Evolutionary conservation across 1,139 yeast species (phyloP), one percentile per base, ranked within the genome.

Genomic region (Taphrina wiesneri): DNA sequence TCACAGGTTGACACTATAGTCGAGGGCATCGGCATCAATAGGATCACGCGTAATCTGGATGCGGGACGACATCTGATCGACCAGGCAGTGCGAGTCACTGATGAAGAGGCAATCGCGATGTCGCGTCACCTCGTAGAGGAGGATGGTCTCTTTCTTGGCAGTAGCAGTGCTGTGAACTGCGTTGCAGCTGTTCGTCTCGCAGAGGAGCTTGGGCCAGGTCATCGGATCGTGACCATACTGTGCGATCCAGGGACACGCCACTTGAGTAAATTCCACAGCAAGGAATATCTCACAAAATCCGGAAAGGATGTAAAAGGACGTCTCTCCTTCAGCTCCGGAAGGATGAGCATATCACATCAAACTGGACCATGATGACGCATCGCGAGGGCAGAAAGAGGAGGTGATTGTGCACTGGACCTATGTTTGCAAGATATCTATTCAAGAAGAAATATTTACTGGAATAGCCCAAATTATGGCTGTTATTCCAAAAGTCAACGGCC

Each of bases 1-100:
- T 98, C 93, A 74, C 99, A 93, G 76, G 98, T 93, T 1, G 99
- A 93, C 75, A 93, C 98, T 0, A 76, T 92, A 1, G 87, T 93
- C 1, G 99, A 93, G 76, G 99, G 99, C 0, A 88, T 93, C 52
- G 99, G 99, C 0, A 78, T 93, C 67, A 93, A 90, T 73, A 79
- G 99, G 70, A 78, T 93, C 43, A 93, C 99, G 0, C 83, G 83
- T 73, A 93, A 93, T 75, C 89, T 93, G 74, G 78, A 80, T 61
- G 84, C 82, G 60, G 98, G 91, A 0, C 65, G 71, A 46, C 68
- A 67, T 9, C 81, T 77, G 69, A 86, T 93, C 17, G 96, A 90
- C 74, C 91, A 86, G 69, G 88, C 97, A 0, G 80, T 89, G 17
- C 79, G 92, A 67, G 96, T 93, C 1, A 77, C 84, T 2, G 99